These are phyloP conservation scores for Cladosporium sphaerospermum DNA, from an alignment of 2,329 filamentous ascomycete species.

Conservation along the genomic window DNA sequence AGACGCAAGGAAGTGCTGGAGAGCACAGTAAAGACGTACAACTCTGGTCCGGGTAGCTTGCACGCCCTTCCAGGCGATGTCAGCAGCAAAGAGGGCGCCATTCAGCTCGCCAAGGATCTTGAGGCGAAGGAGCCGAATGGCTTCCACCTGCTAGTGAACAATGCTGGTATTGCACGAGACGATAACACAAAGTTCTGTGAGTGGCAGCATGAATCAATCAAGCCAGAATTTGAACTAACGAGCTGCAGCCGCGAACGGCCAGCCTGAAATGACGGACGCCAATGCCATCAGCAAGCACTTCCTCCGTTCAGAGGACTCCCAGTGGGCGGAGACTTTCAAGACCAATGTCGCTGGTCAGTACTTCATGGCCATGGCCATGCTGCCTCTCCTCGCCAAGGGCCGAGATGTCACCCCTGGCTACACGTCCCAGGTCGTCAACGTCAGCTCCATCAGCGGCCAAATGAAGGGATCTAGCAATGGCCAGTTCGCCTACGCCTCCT, in stretches of 20 bases:
- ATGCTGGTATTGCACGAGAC: slow-evolving; percentile 49
- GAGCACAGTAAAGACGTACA: slow-evolving; percentile 42
- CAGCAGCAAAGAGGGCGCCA: slow-evolving; percentile 45
- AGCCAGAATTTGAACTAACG: neutral
- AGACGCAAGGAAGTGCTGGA: slow-evolving; percentile 40
- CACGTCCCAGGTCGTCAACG: slow-evolving; percentile 48
- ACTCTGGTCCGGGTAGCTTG: slow-evolving; percentile 37
- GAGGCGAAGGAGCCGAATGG: slow-evolving; percentile 44
- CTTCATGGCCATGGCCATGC: slow-evolving; percentile 50
- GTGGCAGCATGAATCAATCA: neutral
- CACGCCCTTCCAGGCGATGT: slow-evolving; percentile 41
- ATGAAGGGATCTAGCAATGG: slow-evolving; percentile 47
- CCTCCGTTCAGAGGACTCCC: slow-evolving; percentile 40
- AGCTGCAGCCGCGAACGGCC: slow-evolving; percentile 31
- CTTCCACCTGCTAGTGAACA: slow-evolving; percentile 51
- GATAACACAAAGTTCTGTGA: slow-evolving; percentile 44
- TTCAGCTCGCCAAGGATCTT: slow-evolving; percentile 37
- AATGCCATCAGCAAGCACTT: slow-evolving; percentile 47
- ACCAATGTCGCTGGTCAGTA: slow-evolving; percentile 48
- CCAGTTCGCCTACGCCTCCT: slow-evolving; percentile 48
- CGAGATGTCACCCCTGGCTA: slow-evolving; percentile 41
- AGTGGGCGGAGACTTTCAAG: slow-evolving; percentile 46
- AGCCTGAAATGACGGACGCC: slow-evolving; percentile 43
- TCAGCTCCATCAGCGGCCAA: slow-evolving; percentile 46
- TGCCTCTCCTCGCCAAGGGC: slow-evolving; percentile 49